Evolutionary conservation across 169 alveolate genomes (phyloP).

Genomic region (Ichthyophthirius multifiliis): DNA sequence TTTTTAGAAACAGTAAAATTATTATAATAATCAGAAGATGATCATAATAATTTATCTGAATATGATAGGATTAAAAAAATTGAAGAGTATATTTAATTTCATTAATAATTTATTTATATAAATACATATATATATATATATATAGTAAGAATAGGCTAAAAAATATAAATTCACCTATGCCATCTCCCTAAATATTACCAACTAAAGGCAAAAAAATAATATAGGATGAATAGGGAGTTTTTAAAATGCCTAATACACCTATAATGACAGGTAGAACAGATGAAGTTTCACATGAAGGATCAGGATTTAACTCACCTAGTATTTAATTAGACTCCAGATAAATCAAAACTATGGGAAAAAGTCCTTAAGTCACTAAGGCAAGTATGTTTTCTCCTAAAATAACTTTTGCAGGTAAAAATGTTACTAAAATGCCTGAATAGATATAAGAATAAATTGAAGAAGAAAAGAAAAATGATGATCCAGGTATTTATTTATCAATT

Average conservation of each 20-base stretch:
- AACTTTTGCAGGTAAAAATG: neutral
- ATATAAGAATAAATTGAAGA: neutral
- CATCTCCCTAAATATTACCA: neutral
- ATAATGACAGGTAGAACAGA: slow-evolving; percentile 7
- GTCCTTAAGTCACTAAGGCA: slow-evolving; percentile 3
- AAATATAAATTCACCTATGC: neutral
- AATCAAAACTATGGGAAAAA: neutral
- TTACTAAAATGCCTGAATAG: neutral
- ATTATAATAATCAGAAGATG: no score
- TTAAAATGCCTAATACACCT: slow-evolving; percentile 4
- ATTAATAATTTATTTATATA: no score
- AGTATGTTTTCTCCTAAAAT: neutral
- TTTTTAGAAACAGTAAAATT: slow-evolving; percentile 28
- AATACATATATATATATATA: no score
- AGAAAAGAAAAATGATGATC: neutral
- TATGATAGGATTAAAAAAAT: no score
- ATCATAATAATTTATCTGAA: no score
- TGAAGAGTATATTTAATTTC: no score
- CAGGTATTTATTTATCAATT: neutral
- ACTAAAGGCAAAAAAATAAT: neutral
- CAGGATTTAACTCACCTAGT: slow-evolving; percentile 2
- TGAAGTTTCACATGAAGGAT: neutral
- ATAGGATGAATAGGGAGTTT: neutral
- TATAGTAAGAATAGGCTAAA: neutral
- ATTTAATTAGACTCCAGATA: neutral